Conservation (phyloP, 164 flowering plant genomes). For the Amborella trichopoda region DNA sequence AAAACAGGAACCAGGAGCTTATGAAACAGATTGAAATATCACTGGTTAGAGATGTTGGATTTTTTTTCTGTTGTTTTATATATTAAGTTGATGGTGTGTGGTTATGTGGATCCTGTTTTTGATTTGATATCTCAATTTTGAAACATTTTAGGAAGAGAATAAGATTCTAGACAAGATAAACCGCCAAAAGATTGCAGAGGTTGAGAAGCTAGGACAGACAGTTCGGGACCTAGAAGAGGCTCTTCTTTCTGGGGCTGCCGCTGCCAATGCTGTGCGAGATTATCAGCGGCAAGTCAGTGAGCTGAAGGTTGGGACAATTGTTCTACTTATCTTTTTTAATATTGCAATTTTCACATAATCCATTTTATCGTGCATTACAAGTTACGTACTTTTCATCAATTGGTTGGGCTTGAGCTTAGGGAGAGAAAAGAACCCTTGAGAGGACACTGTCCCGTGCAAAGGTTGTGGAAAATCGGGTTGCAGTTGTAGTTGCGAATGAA, state of each 20-base stretch:
- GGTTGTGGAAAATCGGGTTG: conserved; percentile 94
- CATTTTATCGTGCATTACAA: too few species aligned
- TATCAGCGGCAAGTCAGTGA: conserved; percentile 97
- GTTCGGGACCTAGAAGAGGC: conserved; percentile 96
- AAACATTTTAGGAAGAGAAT: conserved; percentile 99
- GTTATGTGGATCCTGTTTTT: background rate
- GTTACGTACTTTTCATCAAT: too few species aligned
- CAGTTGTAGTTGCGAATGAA: conserved; percentile 88
- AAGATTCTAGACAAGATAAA: conserved; percentile 95
- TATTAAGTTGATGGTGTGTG: background rate
- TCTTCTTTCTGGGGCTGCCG: conserved; percentile 98
- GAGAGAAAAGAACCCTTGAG: conserved; percentile 85
- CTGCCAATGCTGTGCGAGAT: conserved; percentile 99
- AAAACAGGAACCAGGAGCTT: conserved; percentile 93
- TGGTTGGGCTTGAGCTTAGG: too few species aligned
- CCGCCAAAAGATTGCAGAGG: conserved; percentile 97
- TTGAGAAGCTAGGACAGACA: conserved; percentile 93
- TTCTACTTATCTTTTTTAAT: too few species aligned
- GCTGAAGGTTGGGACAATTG: too few species aligned
- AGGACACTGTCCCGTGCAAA: conserved; percentile 96
- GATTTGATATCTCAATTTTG: background rate
- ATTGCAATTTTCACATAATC: too few species aligned
- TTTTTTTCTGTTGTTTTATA: background rate
- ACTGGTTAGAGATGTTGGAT: conserved; percentile 43
- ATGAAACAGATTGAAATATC: conserved; percentile 99